A percentile compares a stretch with the other conserved stretches of the same genome.
Evolutionary conservation across 441 rosid species (phyloP).

Genomic region (Populus trichocarpa): DNA sequence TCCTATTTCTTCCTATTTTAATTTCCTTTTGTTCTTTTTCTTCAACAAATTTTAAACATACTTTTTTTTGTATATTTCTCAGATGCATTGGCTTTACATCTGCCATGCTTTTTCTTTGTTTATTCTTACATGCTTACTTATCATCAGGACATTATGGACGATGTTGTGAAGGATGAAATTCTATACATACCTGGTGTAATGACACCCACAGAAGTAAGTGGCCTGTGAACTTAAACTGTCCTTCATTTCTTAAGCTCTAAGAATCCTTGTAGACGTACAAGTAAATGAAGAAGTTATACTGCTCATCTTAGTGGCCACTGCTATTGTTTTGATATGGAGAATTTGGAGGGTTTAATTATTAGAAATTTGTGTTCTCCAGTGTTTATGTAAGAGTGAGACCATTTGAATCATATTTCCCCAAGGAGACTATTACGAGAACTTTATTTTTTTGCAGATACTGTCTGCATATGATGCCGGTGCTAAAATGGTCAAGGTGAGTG

Average conservation of each 20-base stretch:
- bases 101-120: conserved; percentile 1
- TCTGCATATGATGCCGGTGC: conserved; percentile 54
- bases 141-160: conserved; percentile 40
- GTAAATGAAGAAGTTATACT: not conserved
- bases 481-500: conserved; percentile 49
- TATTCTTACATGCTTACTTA: conserved; percentile 16
- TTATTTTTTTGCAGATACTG: conserved; percentile 35
- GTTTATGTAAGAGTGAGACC: not conserved
- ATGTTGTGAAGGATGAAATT: conserved; percentile 26
- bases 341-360: not conserved
- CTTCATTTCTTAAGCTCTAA: not conserved
- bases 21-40: not conserved
- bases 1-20: not conserved
- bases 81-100: not conserved
- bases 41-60: not conserved
- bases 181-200: conserved; percentile 57
- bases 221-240: not conserved
- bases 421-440: not conserved
- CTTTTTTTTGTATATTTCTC: not conserved
- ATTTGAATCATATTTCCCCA: not conserved
- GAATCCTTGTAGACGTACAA: not conserved
- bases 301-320: not conserved
- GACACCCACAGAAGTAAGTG: conserved; percentile 68
- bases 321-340: not conserved
- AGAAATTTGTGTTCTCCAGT: not conserved